phyloP scores from a whole-genome alignment of 805 yeast species.

The Priceomyces haplophilus region DNA sequence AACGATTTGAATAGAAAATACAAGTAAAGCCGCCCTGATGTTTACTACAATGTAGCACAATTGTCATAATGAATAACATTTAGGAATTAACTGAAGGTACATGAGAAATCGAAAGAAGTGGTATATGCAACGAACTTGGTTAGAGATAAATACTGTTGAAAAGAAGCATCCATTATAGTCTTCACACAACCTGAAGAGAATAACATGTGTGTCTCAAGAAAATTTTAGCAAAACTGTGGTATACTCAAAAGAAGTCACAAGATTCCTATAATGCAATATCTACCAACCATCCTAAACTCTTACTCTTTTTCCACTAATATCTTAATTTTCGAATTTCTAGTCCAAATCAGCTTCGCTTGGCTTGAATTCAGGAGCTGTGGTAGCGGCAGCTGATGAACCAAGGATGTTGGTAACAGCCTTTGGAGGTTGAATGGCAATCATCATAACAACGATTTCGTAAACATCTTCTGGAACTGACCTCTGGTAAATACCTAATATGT shows the following conservation, averaged over 20 bases:
- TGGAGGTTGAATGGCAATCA: conserved; percentile 92
- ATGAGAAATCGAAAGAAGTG: neutral
- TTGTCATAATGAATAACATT: neutral
- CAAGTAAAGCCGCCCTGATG: too few relatives aligned
- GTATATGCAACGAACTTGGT: neutral
- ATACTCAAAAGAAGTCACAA: neutral
- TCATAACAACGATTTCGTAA: conserved; percentile 77
- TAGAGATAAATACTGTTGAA: neutral
- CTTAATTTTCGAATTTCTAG: conserved; percentile 9
- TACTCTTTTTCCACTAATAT: neutral
- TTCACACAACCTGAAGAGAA: neutral
- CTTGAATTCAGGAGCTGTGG: conserved; percentile 15
- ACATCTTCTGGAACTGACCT: conserved; percentile 79
- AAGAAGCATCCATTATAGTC: neutral
- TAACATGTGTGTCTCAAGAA: neutral
- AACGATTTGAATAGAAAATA: too few relatives aligned
- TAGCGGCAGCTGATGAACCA: conserved; percentile 36
- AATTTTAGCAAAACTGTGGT: neutral
- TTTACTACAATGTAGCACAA: too few relatives aligned
- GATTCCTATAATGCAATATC: neutral
- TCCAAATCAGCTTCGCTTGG: conserved; percentile 35
- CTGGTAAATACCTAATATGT: conserved; percentile 84
- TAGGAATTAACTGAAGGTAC: neutral
- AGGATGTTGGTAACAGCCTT: conserved; percentile 68
- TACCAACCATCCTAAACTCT: neutral